Evolutionary conservation across 2,329 filamentous ascomycete species (phyloP), one percentile per base, ranked within the genome.

Genomic region (Pyrenophora tritici-repentis): DNA sequence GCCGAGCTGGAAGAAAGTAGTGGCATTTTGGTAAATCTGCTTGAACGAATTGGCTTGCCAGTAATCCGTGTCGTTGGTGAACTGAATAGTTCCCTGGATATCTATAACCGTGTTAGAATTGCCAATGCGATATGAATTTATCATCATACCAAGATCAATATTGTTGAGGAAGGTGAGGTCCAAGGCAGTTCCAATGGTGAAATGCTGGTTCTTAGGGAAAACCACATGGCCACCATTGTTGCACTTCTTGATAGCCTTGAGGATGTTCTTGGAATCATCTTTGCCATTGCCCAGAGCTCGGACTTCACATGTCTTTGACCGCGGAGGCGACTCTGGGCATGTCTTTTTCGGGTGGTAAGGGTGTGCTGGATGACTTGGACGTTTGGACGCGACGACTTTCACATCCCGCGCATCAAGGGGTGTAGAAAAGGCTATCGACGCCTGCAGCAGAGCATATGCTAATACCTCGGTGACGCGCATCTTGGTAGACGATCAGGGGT

Each of bases 61-160:
- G 71, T 89, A 89, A 58, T 83, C 79, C 1, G 85, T 86, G 65
- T 90, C 84, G 42, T 86, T 81, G 47, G 81, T 83, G 73, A 89
- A 89, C 48, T 81, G 75, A 16, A 88, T 78, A 17, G 79, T 79
- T 17, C 83, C 85, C 62, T 81, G 79, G 53, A 85, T 81, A 55
- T 83, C 82, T 82, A 50, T 5, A 9, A 2, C 12, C 1, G 2
- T 7, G 24, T 68, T 38, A 66, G 51, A 1, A 14, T 1, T 16
- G 12, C 3, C 18, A 7, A 1, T 8, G 3, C 1, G 4, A 22
- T 2, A 6, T 2, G 3, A 18, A 8, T 14, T 8, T 31, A 16
- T 3, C 3, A 3, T 29, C 53, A 41, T 75, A 76, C 83, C 80
- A 4, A 88, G 73, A 66, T 90, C 86, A 24, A 89, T 78, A 56